phyloP scores from a whole-genome alignment of 345 rosid species.

The Erucastrum elatum region DNA sequence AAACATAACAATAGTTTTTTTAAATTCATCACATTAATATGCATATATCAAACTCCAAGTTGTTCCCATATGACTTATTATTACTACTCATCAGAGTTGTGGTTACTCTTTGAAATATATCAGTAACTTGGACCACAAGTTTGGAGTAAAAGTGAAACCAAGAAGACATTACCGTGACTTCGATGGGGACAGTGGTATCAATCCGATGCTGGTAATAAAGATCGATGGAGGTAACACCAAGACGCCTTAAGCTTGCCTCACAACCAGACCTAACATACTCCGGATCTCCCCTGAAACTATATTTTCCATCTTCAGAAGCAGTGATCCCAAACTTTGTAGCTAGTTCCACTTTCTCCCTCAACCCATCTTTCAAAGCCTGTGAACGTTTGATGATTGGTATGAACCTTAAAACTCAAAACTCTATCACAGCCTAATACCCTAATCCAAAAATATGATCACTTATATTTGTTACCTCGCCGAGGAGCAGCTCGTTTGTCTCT shows the following conservation, averaged over 20 bases:
- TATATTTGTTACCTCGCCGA: slow-evolving; percentile 40
- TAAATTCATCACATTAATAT: not conserved
- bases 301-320: slow-evolving; percentile 26
- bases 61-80: not conserved
- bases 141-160: not conserved
- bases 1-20: not conserved
- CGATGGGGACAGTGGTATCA: slow-evolving; percentile 58
- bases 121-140: not conserved
- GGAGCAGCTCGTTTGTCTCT: slow-evolving; percentile 45
- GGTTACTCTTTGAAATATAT: not conserved
- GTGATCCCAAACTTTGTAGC: slow-evolving; percentile 56
- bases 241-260: slow-evolving; percentile 61
- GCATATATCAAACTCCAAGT: not conserved
- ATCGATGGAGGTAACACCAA: slow-evolving; percentile 52
- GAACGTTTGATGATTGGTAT: not conserved
- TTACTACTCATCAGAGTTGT: not conserved
- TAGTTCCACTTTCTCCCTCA: slow-evolving; percentile 53
- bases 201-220: slow-evolving; percentile 67
- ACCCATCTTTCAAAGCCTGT: slow-evolving; percentile 57
- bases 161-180: slow-evolving; percentile 47
- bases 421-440: not conserved
- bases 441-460: not conserved
- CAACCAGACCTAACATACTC: slow-evolving; percentile 56
- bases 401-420: not conserved
- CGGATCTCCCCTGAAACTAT: slow-evolving; percentile 50